Evolutionary conservation across 495 filamentous ascomycete species (phyloP).

Genomic region (Chaetomidium leptoderma): DNA sequence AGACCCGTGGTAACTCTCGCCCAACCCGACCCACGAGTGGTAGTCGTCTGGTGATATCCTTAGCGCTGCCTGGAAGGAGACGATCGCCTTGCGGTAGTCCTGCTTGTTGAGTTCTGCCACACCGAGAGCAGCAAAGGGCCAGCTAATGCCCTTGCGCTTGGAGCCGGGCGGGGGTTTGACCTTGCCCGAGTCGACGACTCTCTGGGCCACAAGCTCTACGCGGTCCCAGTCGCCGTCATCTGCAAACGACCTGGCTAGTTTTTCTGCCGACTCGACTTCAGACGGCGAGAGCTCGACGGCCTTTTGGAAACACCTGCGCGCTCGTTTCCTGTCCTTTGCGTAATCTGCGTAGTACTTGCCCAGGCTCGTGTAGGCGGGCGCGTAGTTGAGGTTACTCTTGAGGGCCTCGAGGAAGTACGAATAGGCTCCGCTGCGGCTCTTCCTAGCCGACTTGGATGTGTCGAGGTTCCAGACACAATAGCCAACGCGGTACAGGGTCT

Average conservation of each 20-base stretch:
- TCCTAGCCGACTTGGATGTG: constrained; percentile 63
- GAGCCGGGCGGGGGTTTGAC: constrained; percentile 84
- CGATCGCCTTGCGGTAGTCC: constrained; percentile 78
- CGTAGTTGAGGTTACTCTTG: constrained; percentile 82
- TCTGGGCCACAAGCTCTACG: constrained; percentile 85
- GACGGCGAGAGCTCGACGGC: constrained; percentile 89
- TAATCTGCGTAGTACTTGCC: constrained; percentile 97
- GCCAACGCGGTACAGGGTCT: constrained; percentile 83
- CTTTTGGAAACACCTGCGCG: constrained; percentile 89
- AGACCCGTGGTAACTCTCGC: constrained; percentile 92
- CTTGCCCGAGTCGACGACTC: constrained; percentile 89
- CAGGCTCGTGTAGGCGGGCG: constrained; percentile 87
- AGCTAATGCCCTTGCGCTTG: constrained; percentile 84
- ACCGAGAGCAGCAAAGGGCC: constrained; percentile 93
- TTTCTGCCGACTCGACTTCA: constrained; percentile 83
- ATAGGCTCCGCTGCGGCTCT: constrained; percentile 70
- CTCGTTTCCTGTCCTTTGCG: constrained; percentile 74
- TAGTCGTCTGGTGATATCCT: constrained; percentile 80
- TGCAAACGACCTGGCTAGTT: constrained; percentile 78
- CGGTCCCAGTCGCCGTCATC: constrained; percentile 92
- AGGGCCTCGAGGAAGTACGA: constrained; percentile 76
- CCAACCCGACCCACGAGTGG: constrained; percentile 91
- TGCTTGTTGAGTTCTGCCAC: constrained; percentile 96
- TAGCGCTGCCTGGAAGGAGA: constrained; percentile 88
- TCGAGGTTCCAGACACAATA: constrained; percentile 84